phyloP scores from a whole-genome alignment of 2,329 filamentous ascomycete species.

The Fusarium sp. region DNA sequence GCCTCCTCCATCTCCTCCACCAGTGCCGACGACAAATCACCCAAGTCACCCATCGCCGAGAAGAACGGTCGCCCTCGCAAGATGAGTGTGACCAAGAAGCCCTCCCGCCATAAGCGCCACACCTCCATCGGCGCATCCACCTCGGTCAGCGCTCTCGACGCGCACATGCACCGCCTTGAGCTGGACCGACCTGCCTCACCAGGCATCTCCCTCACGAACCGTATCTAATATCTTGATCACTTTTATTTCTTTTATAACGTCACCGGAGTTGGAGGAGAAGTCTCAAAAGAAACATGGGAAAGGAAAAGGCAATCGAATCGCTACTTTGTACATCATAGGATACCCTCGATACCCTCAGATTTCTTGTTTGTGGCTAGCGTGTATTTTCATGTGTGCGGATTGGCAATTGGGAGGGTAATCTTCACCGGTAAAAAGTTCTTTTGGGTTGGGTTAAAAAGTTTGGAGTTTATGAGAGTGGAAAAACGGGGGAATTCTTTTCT shows the following conservation, averaged over 20 bases:
- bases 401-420: constrained; percentile 7
- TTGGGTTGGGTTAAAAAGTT: constrained; percentile 12
- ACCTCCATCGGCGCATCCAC: constrained; percentile 38
- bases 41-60: constrained; percentile 34
- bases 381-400: constrained; percentile 29
- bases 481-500: constrained; percentile 1
- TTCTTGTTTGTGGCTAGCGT: constrained; percentile 25
- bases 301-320: constrained; percentile 4
- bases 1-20: constrained; percentile 44
- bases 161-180: constrained; percentile 45
- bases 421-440: neutral
- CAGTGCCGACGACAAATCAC: constrained; percentile 36
- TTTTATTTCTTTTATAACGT: neutral
- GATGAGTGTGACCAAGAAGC: constrained; percentile 47
- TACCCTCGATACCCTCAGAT: constrained; percentile 28
- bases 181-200: constrained; percentile 46
- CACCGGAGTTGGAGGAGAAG: constrained; percentile 10
- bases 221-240: constrained; percentile 29
- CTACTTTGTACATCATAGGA: constrained; percentile 37
- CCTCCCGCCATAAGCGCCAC: constrained; percentile 41
- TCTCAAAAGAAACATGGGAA: neutral
- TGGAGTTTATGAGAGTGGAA: neutral
- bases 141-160: constrained; percentile 41
- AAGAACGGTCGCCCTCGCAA: constrained; percentile 46
- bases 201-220: constrained; percentile 46